A percentile compares a stretch with the other conserved stretches of the same genome.
Evolutionary conservation across 2,329 filamentous ascomycete genomes (phyloP).

Genomic region (Alternaria brassicae): DNA sequence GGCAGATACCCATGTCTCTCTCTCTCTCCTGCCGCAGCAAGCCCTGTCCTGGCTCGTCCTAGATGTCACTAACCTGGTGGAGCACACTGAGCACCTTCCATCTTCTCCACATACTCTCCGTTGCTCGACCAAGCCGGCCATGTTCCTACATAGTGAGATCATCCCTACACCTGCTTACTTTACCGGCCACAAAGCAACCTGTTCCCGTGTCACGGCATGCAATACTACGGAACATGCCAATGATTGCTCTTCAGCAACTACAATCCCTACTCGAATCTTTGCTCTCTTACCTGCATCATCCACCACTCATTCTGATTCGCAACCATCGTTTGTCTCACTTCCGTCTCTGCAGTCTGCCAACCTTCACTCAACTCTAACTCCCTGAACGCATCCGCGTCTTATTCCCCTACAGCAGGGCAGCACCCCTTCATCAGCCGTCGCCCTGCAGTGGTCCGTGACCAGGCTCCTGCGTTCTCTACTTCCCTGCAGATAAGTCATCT

Average conservation of each 20-base stretch:
- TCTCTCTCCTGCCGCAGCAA: constrained; percentile 35
- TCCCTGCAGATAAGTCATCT: constrained; percentile 33
- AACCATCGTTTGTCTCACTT: constrained; percentile 17
- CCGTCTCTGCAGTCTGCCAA: constrained; percentile 30
- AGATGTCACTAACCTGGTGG: constrained; percentile 36
- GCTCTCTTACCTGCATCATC: background rate
- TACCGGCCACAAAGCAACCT: constrained; percentile 35
- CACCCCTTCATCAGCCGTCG: constrained; percentile 34
- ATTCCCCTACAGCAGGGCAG: constrained; percentile 29
- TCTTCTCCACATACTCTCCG: constrained; percentile 48
- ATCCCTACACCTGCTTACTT: constrained; percentile 43
- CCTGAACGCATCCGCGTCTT: constrained; percentile 38
- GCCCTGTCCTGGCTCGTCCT: constrained; percentile 39
- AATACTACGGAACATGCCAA: constrained; percentile 29
- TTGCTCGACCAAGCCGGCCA: constrained; percentile 38
- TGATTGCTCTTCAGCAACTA: constrained; percentile 16
- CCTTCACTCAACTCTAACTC: constrained; percentile 16
- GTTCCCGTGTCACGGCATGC: constrained; percentile 34
- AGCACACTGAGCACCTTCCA: constrained; percentile 45
- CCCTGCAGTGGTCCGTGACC: constrained; percentile 35
- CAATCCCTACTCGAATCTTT: constrained; percentile 9
- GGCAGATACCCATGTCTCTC: constrained; percentile 29
- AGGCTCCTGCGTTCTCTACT: constrained; percentile 33
- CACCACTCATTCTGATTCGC: constrained; percentile 6
- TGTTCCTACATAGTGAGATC: constrained; percentile 43